Evolutionary conservation across 2,329 filamentous ascomycete species (phyloP), one percentile per base, ranked within the genome.

Genomic region (Sarocladium brachiariae): DNA sequence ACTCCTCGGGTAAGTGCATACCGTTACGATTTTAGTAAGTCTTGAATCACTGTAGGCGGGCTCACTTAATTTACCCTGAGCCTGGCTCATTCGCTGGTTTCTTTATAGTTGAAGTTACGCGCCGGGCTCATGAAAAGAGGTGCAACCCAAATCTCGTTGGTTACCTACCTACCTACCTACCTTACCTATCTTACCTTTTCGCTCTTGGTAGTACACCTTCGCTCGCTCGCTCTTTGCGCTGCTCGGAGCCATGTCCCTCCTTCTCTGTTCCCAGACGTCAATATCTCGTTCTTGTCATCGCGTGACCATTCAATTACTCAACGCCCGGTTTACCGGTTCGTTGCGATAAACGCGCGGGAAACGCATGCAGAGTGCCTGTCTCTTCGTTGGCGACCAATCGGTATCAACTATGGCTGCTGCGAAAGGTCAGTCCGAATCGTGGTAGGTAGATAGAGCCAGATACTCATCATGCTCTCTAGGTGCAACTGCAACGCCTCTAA

Each of bases 21-120:
- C 5, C 11, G 13, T 6, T 43, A n/a, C n/a, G n/a, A 19, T 10
- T 13, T 24, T 19, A 30, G 13, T 3, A 9, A 25, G 21, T 25
- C n/a, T 16, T 33, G 43, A 13, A 47, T 47, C 43, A n/a, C 43
- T 47, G 27, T 47, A 47, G 14, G 10, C 43, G 43, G 8, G 43
- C 27, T 47, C 21, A 3, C 39, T 43, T 3, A 19, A 4, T 14
- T n/a, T 19, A 25, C 11, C 39, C 19, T 27, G 39, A 43, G 39
- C 39, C 23, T 25, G n/a, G n/a, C n/a, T n/a, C n/a, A n/a, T n/a
- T n/a, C n/a, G n/a, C n/a, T n/a, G n/a, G n/a, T n/a, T n/a, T n/a
- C n/a, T n/a, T n/a, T n/a, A n/a, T n/a, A n/a, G n/a, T n/a, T n/a
- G n/a, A n/a, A n/a, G n/a, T n/a, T 25, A 43, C 39, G 39, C 23